Evolutionary conservation across 805 yeast genomes (phyloP).

Genomic region (Candida jianshihensis): DNA sequence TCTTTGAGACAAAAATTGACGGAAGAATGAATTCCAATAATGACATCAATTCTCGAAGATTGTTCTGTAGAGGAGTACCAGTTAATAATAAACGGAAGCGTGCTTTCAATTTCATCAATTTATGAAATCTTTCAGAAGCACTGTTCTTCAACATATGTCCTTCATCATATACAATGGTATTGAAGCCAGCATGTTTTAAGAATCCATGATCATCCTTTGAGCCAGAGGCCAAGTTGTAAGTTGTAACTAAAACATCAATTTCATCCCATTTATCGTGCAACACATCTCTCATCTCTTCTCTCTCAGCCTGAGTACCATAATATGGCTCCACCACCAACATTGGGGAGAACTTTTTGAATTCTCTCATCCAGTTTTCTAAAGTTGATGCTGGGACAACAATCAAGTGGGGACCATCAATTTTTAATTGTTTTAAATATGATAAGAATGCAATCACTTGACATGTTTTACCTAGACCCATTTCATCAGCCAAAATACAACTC

Average conservation of each 20-base stretch:
- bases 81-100: conserved; percentile 82
- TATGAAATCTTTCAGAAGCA: conserved; percentile 75
- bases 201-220: conserved; percentile 76
- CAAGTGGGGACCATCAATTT: conserved; percentile 74
- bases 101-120: conserved; percentile 78
- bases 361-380: conserved; percentile 95
- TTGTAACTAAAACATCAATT: conserved; percentile 89
- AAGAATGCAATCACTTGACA: conserved; percentile 92
- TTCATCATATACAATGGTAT: conserved; percentile 91
- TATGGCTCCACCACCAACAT: conserved; percentile 78
- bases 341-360: conserved; percentile 86
- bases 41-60: conserved; percentile 83
- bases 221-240: conserved; percentile 88
- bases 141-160: conserved; percentile 96
- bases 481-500: conserved; percentile 95
- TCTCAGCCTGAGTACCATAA: conserved; percentile 80
- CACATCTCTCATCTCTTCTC: conserved; percentile 76
- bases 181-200: conserved; percentile 65
- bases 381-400: conserved; percentile 97
- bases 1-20: conserved; percentile 65
- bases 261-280: conserved; percentile 43
- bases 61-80: conserved; percentile 96
- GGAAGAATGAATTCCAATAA: conserved; percentile 90
- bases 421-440: conserved; percentile 71
- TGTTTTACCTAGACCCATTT: conserved; percentile 97